Conservation (phyloP, 2,329 filamentous ascomycete genomes). For the Talaromyces sp. region DNA sequence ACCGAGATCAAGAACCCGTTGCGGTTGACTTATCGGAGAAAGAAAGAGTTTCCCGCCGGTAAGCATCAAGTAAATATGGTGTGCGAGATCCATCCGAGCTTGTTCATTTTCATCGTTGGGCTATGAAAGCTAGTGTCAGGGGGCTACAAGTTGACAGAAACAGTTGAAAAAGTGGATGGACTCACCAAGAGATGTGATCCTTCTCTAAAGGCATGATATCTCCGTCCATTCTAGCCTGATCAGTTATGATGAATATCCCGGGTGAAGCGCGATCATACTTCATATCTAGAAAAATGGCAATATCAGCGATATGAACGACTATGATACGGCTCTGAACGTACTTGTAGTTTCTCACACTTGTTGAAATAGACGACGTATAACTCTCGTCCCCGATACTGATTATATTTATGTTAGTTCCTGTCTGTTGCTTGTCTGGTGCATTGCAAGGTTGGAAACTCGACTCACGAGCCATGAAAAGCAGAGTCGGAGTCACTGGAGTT, state of each 20-base stretch:
- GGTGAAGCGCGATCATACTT: slow-evolving; percentile 6
- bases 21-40: slow-evolving; percentile 19
- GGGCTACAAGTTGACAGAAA: neutral
- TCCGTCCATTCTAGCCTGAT: slow-evolving; percentile 25
- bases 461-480: slow-evolving; percentile 19
- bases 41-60: slow-evolving; percentile 20
- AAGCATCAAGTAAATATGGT: slow-evolving; percentile 26
- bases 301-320: neutral
- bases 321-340: neutral
- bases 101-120: slow-evolving; percentile 26
- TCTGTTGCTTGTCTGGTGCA: neutral
- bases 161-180: neutral
- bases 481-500: slow-evolving; percentile 16
- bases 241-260: neutral
- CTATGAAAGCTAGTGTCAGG: neutral
- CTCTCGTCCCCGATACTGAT: slow-evolving; percentile 18
- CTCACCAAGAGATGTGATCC: slow-evolving; percentile 22
- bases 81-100: slow-evolving; percentile 24
- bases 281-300: slow-evolving; percentile 11
- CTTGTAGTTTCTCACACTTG: slow-evolving; percentile 19
- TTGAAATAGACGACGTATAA: slow-evolving; percentile 19
- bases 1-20: slow-evolving; percentile 34
- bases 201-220: slow-evolving; percentile 27
- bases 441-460: neutral
- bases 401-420: neutral